Percentiles rank a stretch among this genome's conserved stretches.
Conservation (phyloP, 2,329 filamentous ascomycete genomes). For the Periconia sp. region DNA sequence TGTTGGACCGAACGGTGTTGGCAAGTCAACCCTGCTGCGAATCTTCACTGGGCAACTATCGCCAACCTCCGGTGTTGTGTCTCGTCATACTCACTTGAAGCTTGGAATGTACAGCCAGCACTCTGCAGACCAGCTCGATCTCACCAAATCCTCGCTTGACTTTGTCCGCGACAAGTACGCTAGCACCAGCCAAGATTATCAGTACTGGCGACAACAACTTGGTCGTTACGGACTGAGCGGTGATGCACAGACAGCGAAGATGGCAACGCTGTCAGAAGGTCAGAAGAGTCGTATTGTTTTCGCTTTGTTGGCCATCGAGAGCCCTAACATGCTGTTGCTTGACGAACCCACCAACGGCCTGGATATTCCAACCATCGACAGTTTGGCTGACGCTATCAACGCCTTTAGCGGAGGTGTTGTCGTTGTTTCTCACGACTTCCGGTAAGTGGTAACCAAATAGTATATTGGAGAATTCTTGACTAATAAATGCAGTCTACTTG, state of each 20-base stretch:
- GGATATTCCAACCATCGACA: slow-evolving; percentile 98
- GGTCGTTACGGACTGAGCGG: slow-evolving; percentile 92
- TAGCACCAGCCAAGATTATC: slow-evolving; percentile 91
- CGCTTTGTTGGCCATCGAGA: slow-evolving; percentile 90
- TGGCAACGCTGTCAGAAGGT: slow-evolving; percentile 96
- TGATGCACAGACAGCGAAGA: slow-evolving; percentile 93
- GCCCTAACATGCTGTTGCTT: slow-evolving; percentile 95
- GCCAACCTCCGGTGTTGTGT: slow-evolving; percentile 80
- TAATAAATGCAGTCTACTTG: slow-evolving; percentile 75
- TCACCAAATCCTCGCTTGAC: slow-evolving; percentile 96
- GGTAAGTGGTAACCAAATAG: slow-evolving; percentile 67
- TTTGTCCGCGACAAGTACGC: slow-evolving; percentile 96
- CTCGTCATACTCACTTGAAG: slow-evolving; percentile 96
- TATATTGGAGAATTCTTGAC: slow-evolving; percentile 22
- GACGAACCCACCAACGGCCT: slow-evolving; percentile 99
- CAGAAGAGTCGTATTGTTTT: slow-evolving; percentile 99
- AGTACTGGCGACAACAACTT: slow-evolving; percentile 99
- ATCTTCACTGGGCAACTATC: slow-evolving; percentile 96
- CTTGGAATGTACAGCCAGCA: slow-evolving; percentile 98
- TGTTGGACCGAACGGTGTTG: slow-evolving; percentile 98
- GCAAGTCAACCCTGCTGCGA: slow-evolving; percentile 94
- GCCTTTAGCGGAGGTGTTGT: slow-evolving; percentile 95
- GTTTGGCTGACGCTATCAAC: slow-evolving; percentile 96
- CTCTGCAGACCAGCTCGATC: slow-evolving; percentile 95
- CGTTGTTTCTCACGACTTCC: slow-evolving; percentile 98